A percentile compares a stretch with the other conserved stretches of the same genome.
Evolutionary conservation across 2,329 filamentous ascomycete species (phyloP).

Genomic region (Alternaria hordeiaustralica): DNA sequence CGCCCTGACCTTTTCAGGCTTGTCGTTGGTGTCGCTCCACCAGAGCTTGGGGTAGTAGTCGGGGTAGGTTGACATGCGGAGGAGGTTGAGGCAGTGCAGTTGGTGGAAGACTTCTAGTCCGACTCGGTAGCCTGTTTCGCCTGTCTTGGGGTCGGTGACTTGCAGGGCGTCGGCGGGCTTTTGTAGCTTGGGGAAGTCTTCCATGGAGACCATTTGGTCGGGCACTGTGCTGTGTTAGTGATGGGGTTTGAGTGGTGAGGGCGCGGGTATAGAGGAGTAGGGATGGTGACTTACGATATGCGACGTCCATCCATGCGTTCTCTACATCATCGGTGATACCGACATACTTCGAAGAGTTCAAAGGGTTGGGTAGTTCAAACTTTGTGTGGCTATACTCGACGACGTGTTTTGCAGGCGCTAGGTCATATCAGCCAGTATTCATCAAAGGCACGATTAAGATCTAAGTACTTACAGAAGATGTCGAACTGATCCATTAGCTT

Average conservation of each 20-base stretch:
- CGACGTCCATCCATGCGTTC: slow-evolving; percentile 63
- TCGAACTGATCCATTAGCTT: slow-evolving; percentile 42
- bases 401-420: slow-evolving; percentile 39
- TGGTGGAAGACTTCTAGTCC: slow-evolving; percentile 66
- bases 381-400: slow-evolving; percentile 35
- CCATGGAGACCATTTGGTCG: slow-evolving; percentile 65
- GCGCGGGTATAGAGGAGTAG: not conserved
- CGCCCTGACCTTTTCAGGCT: slow-evolving; percentile 35
- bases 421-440: not conserved
- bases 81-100: slow-evolving; percentile 46
- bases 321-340: slow-evolving; percentile 65
- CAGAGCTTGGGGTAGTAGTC: slow-evolving; percentile 40
- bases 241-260: not conserved
- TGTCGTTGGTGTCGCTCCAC: slow-evolving; percentile 36
- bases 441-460: too few species aligned
- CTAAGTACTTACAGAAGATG: slow-evolving; percentile 31
- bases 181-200: slow-evolving; percentile 61
- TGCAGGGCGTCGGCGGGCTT: slow-evolving; percentile 61
- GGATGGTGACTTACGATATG: slow-evolving; percentile 47
- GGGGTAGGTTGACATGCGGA: slow-evolving; percentile 44
- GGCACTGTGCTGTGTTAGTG: slow-evolving; percentile 53
- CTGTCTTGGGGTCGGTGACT: slow-evolving; percentile 63
- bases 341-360: slow-evolving; percentile 54
- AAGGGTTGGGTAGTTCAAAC: slow-evolving; percentile 36
- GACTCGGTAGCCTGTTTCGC: slow-evolving; percentile 65